Evolutionary conservation across 2,329 filamentous ascomycete species (phyloP), one percentile per base, ranked within the genome.

Genomic region (Fusarium torulosum): DNA sequence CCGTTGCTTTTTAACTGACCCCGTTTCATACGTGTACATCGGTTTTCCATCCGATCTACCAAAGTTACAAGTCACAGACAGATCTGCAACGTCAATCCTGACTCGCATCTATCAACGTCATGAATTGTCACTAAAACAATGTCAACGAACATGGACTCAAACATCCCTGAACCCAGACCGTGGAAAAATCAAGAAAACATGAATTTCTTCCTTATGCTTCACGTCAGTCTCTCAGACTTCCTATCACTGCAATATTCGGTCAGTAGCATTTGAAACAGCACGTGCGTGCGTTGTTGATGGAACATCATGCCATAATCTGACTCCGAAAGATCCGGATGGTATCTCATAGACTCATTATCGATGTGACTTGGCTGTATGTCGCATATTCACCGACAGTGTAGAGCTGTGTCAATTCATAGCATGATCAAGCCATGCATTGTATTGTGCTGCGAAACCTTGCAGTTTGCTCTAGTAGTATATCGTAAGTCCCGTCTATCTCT

Each of bases 251-350:
- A 21, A 53, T 9, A 21, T 54, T 40, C 29, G 29, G 29, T 33
- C 35, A 10, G 9, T 37, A 8, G 35, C 35, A 37, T 17, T 37
- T 37, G n/a, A n/a, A 37, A 37, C 8, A n/a, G n/a, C 35, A 37
- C 17, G 17, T 10, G 35, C 23, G 19, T 14, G 2, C 8, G 6
- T 17, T 38, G 21, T 4, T 27, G 15, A 46, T 35, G 20, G 29
- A 25, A 54, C 40, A 64, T 67, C 67, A 69, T 40, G 56, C 51
- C 43, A 62, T 43, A 3, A 17, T 52, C 40, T 53, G 41, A 37
- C 55, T 64, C 67, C 60, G 68, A 70, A 46, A 38, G 57, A 70
- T 70, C 68, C 67, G 67, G 31, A 38, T 38, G 47, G 15, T 6
- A 25, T 37, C 33, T 35, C 14, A 35, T 35, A 35, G 14, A 17